phyloP scores from a whole-genome alignment of 2,329 filamentous ascomycete species.

The Boeremia lycopersici region DNA sequence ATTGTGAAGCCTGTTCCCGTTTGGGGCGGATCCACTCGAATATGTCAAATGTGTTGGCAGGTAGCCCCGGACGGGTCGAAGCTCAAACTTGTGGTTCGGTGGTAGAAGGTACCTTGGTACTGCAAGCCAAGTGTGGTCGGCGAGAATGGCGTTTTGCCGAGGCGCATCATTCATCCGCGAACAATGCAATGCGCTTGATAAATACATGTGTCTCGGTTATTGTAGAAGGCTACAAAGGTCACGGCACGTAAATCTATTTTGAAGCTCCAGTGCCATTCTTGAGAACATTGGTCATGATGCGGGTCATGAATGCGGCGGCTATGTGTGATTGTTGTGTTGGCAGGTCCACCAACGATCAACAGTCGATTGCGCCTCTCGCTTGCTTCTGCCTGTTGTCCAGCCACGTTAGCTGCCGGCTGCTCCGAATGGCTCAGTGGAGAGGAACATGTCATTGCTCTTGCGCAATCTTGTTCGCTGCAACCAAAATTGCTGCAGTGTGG shows the following conservation, averaged over 20 bases:
- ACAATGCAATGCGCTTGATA: neutral
- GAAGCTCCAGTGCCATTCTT: neutral
- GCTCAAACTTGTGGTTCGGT: slow-evolving; percentile 8
- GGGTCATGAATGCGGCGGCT: neutral
- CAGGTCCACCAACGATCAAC: neutral
- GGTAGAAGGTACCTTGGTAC: slow-evolving; percentile 7
- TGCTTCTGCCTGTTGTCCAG: neutral
- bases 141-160: slow-evolving; percentile 7
- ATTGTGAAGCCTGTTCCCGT: neutral
- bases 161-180: neutral
- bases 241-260: neutral
- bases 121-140: slow-evolving; percentile 1
- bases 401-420: neutral
- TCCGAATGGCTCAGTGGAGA: neutral
- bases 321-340: neutral
- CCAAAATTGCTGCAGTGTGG: neutral
- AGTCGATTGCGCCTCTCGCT: slow-evolving; percentile 1
- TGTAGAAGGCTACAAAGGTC: neutral
- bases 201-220: neutral
- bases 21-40: neutral
- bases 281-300: neutral
- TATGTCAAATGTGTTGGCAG: neutral
- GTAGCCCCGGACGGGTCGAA: slow-evolving; percentile 2
- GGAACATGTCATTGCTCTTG: slow-evolving; percentile 1
- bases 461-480: neutral